Evolutionary conservation across 2,329 filamentous ascomycete genomes (phyloP).

Genomic region (Arthrobotrys iridis): DNA sequence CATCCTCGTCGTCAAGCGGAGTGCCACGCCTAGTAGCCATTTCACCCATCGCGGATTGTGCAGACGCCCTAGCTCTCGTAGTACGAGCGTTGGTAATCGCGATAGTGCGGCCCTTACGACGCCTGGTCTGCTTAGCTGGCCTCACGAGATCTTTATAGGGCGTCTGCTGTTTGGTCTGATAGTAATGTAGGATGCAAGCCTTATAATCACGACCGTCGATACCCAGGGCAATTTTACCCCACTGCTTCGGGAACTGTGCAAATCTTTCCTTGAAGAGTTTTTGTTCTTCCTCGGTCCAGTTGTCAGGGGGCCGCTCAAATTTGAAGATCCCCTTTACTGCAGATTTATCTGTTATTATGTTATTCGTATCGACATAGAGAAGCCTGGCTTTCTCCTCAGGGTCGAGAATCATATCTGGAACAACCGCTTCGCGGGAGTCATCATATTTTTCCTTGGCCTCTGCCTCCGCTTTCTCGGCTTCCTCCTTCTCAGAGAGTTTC

Average conservation of each 20-base stretch:
- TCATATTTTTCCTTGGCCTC: constrained; percentile 72
- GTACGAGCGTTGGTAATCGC: constrained; percentile 63
- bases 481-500: constrained; percentile 57
- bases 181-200: constrained; percentile 86
- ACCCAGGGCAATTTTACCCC: constrained; percentile 77
- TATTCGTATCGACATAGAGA: constrained; percentile 69
- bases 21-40: constrained; percentile 66
- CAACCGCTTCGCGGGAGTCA: constrained; percentile 78
- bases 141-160: constrained; percentile 81
- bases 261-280: constrained; percentile 78
- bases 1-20: constrained; percentile 60
- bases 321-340: constrained; percentile 55
- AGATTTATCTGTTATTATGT: constrained; percentile 69
- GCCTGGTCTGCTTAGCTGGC: constrained; percentile 32
- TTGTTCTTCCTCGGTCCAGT: constrained; percentile 77
- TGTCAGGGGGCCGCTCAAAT: constrained; percentile 79
- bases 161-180: constrained; percentile 78
- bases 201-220: constrained; percentile 75
- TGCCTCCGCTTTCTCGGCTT: constrained; percentile 53
- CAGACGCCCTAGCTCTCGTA: constrained; percentile 69
- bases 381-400: constrained; percentile 71
- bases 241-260: constrained; percentile 80
- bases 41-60: constrained; percentile 69
- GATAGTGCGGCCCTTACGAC: constrained; percentile 58
- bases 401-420: constrained; percentile 76